Evolutionary conservation across 257 asterid species (phyloP).

Genomic region (Thymus quinquecostatus): DNA sequence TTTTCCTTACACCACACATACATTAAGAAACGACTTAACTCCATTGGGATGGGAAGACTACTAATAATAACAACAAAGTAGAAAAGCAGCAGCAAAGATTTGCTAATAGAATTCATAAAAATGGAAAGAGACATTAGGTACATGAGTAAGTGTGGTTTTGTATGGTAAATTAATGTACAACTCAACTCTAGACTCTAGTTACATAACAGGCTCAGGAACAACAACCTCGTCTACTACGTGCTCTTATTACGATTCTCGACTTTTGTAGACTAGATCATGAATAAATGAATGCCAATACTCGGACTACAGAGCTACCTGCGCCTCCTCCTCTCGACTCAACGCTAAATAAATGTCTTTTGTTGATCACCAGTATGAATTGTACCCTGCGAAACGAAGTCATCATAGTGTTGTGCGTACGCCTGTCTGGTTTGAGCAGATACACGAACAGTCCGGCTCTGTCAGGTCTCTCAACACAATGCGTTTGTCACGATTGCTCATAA

Average conservation of each 20-base stretch:
- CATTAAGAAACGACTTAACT: no score
- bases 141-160: slow-evolving; percentile 14
- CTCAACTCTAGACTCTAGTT: slow-evolving; percentile 27
- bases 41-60: no score
- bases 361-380: slow-evolving; percentile 18
- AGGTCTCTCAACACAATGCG: slow-evolving; percentile 67
- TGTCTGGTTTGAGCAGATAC: slow-evolving; percentile 83
- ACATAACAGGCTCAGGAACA: slow-evolving; percentile 17
- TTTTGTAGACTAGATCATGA: neutral
- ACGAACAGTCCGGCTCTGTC: slow-evolving; percentile 76
- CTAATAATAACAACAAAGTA: neutral
- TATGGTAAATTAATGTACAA: slow-evolving; percentile 39
- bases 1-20: no score
- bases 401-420: slow-evolving; percentile 56
- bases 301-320: slow-evolving; percentile 1
- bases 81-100: neutral
- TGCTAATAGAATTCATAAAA: neutral
- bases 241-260: slow-evolving; percentile 22
- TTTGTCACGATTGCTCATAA: slow-evolving; percentile 88
- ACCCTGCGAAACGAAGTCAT: neutral
- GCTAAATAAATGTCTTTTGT: neutral
- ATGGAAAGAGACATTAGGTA: slow-evolving; percentile 13
- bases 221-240: neutral
- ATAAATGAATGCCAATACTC: slow-evolving; percentile 23
- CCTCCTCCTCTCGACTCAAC: slow-evolving; percentile 1